Evolutionary conservation across 1,139 yeast species (phyloP).

Genomic region (Diutina mesorugosa): DNA sequence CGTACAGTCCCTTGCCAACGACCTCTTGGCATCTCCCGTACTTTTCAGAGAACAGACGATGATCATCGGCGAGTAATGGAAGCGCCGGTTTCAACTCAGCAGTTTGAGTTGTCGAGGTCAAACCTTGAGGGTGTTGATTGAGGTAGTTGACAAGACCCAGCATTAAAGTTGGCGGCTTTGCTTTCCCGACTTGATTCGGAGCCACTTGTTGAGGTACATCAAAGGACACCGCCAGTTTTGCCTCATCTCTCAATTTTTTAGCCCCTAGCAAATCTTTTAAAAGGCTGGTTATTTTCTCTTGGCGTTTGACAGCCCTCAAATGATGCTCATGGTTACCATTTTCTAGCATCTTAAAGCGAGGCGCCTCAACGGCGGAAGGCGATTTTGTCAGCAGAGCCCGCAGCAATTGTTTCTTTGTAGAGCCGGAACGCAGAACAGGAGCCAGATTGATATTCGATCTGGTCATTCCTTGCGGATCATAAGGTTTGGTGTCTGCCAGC

Average conservation of each 20-base stretch:
- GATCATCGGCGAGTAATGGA: slow-evolving; percentile 11
- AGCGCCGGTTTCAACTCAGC: not conserved
- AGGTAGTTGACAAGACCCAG: slow-evolving; percentile 1
- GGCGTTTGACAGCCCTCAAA: slow-evolving; percentile 65
- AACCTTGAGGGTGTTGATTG: not conserved
- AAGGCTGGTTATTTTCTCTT: slow-evolving; percentile 80
- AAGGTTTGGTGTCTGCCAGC: slow-evolving; percentile 2
- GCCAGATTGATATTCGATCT: not conserved
- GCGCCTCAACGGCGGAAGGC: not conserved
- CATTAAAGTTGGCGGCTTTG: slow-evolving; percentile 63
- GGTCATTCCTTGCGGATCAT: not conserved
- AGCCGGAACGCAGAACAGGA: not conserved
- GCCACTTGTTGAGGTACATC: slow-evolving; percentile 11
- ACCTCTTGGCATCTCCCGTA: slow-evolving; percentile 40
- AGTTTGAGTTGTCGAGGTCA: not conserved
- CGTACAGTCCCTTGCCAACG: slow-evolving; percentile 35
- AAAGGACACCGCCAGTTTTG: slow-evolving; percentile 77
- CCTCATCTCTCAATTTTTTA: slow-evolving; percentile 67
- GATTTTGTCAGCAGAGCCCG: not conserved
- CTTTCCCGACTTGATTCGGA: slow-evolving; percentile 6
- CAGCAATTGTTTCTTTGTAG: not conserved
- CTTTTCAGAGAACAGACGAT: slow-evolving; percentile 33
- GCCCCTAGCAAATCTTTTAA: slow-evolving; percentile 77
- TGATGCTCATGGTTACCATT: slow-evolving; percentile 73
- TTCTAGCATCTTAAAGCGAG: slow-evolving; percentile 39